Percentiles rank a stretch among this genome's conserved stretches.
phyloP scores from a whole-genome alignment of 345 rosid species.

The Rubroshorea leprosula region DNA sequence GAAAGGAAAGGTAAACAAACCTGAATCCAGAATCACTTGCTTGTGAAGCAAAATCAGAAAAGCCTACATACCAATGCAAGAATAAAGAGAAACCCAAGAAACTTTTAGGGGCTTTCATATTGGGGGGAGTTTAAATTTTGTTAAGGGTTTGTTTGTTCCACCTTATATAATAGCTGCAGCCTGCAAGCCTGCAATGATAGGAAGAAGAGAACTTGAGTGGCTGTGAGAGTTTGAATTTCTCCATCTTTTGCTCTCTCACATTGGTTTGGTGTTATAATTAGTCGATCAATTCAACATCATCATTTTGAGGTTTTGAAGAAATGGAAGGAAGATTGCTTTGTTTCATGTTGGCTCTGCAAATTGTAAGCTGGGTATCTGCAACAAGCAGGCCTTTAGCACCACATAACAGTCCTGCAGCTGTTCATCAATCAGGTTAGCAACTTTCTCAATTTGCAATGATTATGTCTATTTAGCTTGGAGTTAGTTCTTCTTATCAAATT shows the following conservation, averaged over 20 bases:
- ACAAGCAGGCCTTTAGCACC: conserved; percentile 45
- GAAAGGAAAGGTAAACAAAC: conserved; percentile 2
- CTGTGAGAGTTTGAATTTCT: neutral
- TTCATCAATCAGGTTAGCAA: conserved; percentile 40
- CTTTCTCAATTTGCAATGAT: conserved; percentile 3
- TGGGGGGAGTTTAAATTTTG: conserved; percentile 24
- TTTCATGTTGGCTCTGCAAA: conserved; percentile 35
- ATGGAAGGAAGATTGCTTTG: conserved; percentile 33
- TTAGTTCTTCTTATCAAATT: neutral
- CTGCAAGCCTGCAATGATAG: neutral
- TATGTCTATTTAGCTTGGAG: neutral
- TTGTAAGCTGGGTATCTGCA: conserved; percentile 37
- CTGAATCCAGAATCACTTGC: conserved; percentile 28
- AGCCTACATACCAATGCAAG: conserved; percentile 5
- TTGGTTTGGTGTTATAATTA: conserved; percentile 6
- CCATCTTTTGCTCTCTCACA: no score
- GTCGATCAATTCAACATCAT: conserved; percentile 19
- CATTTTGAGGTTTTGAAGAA: conserved; percentile 24
- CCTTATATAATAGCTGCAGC: conserved; percentile 11
- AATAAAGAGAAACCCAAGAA: conserved; percentile 26
- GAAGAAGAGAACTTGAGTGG: no score
- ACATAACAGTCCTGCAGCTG: conserved; percentile 25
- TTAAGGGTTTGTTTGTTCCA: neutral
- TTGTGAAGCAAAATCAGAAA: conserved; percentile 23
- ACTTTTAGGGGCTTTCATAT: conserved; percentile 7